phyloP scores from a whole-genome alignment of 345 rosid species.

The Ricinus communis region DNA sequence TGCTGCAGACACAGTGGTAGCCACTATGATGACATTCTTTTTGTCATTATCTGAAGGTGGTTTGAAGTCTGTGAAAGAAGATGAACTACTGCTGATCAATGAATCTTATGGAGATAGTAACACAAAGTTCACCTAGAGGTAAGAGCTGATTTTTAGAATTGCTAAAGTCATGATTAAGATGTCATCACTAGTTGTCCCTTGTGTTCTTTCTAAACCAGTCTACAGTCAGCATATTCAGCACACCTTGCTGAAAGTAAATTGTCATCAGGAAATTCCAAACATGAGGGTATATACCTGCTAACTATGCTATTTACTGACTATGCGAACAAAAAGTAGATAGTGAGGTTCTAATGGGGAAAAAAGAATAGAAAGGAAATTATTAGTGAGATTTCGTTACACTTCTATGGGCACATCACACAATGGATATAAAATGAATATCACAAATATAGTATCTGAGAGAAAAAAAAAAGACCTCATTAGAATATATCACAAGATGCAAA shows the following conservation, averaged over 20 bases:
- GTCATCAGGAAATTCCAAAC: background rate
- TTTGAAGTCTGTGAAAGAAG: constrained; percentile 23
- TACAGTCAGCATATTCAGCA: background rate
- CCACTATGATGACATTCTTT: constrained; percentile 19
- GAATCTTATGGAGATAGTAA: background rate
- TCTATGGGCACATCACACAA: background rate
- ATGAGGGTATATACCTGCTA: background rate
- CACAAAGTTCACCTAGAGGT: background rate
- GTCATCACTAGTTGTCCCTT: background rate
- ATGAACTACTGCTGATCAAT: constrained; percentile 12
- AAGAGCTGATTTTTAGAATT: background rate
- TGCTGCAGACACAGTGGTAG: constrained; percentile 16
- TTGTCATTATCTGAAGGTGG: constrained; percentile 13
- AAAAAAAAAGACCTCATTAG: background rate
- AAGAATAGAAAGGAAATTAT: background rate
- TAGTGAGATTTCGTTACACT: background rate
- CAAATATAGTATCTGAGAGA: background rate
- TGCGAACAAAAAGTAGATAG: too few species aligned
- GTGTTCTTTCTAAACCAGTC: background rate
- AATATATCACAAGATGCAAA: background rate
- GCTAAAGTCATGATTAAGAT: background rate
- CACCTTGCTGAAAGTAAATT: background rate
- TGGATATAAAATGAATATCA: background rate
- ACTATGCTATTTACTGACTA: background rate
- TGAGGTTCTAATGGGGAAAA: too few species aligned